Percentiles rank a stretch among this genome's conserved stretches.
Conservation (phyloP, 2,329 filamentous ascomycete species). For the Stachybotrys echinatus region DNA sequence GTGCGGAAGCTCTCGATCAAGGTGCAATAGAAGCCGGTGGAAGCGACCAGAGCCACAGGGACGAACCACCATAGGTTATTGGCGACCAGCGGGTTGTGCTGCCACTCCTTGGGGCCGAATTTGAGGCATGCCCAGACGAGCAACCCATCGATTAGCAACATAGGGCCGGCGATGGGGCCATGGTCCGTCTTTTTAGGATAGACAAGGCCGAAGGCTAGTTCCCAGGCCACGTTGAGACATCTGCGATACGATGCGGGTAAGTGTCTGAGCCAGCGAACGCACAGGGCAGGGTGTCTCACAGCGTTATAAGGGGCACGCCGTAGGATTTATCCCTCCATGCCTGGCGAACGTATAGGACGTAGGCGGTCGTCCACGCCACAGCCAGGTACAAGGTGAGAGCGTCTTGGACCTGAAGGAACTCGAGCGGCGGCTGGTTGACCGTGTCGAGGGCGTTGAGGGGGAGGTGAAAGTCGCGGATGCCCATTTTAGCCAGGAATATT, state of each 20-base stretch:
- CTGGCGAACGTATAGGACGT: not conserved
- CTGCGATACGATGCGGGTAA: not conserved
- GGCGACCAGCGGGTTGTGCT: not conserved
- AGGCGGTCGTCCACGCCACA: not conserved
- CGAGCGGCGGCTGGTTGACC: not conserved
- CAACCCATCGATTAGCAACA: not conserved
- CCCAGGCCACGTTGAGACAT: not conserved
- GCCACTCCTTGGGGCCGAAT: not conserved
- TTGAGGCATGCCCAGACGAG: not conserved
- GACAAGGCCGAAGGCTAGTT: not conserved
- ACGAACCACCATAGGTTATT: not conserved
- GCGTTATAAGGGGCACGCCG: not conserved
- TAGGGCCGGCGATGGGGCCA: not conserved
- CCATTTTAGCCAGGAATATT: too few relatives aligned
- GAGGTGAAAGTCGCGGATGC: not conserved
- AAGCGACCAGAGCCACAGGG: not conserved
- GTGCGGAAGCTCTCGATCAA: not conserved
- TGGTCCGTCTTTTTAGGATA: not conserved
- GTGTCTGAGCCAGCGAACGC: not conserved
- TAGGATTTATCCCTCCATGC: not conserved
- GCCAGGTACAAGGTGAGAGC: not conserved
- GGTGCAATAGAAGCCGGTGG: not conserved
- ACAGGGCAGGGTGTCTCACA: not conserved
- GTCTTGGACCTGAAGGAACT: not conserved
- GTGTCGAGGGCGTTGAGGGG: not conserved